phyloP scores from a whole-genome alignment of 164 flowering plant species.

The Vitis amurensis region DNA sequence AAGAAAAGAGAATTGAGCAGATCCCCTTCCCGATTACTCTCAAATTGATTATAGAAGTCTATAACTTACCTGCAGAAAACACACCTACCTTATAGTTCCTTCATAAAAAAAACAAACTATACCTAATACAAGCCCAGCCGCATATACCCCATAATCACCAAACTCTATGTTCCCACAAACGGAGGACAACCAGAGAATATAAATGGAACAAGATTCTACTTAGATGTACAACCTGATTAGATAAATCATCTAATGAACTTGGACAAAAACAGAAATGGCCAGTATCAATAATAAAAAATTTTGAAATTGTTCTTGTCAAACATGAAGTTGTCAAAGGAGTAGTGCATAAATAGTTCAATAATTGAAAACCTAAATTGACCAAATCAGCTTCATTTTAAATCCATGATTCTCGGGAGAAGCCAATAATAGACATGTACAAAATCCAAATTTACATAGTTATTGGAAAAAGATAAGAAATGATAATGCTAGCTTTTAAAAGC shows the following conservation, averaged over 20 bases:
- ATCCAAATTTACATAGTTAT: no score
- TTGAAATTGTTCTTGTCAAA: no score
- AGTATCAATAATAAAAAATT: no score
- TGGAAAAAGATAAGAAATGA: no score
- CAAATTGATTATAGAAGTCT: conserved; percentile 1
- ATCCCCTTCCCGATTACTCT: conserved; percentile 5
- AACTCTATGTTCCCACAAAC: no score
- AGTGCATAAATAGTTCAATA: no score
- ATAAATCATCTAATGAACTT: background rate
- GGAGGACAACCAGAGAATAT: no score
- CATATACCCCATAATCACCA: background rate
- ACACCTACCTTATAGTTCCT: background rate
- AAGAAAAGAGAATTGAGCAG: conserved; percentile 4
- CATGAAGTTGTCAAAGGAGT: background rate
- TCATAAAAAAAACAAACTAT: no score
- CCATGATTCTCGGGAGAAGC: background rate
- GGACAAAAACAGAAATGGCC: background rate
- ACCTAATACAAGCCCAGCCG: background rate
- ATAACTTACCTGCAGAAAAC: conserved; percentile 14
- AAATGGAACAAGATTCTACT: no score
- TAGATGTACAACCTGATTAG: background rate
- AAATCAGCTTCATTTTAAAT: background rate
- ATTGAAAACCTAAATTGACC: background rate
- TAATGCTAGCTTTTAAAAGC: no score
- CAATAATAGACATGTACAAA: no score